Evolutionary conservation across 208 protist genomes (phyloP).

Genomic region (Crithidia expoeki): DNA sequence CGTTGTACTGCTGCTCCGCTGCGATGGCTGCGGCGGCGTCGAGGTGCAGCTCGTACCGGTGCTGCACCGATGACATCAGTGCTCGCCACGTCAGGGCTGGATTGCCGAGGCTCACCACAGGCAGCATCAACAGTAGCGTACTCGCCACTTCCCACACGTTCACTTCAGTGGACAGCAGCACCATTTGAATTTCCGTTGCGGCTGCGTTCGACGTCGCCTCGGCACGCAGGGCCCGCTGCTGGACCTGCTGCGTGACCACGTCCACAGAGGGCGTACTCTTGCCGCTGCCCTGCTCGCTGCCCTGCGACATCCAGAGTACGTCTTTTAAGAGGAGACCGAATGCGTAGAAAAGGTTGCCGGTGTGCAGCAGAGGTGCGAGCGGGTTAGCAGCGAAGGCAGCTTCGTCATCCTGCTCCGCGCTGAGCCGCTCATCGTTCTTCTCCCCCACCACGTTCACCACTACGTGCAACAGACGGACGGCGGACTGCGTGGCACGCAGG

Average conservation of each 20-base stretch:
- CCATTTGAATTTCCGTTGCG: constrained; percentile 63
- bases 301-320: constrained; percentile 52
- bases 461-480: constrained; percentile 58
- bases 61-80: constrained; percentile 43
- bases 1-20: not conserved
- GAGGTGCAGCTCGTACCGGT: constrained; percentile 45
- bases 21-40: constrained; percentile 25
- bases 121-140: constrained; percentile 76
- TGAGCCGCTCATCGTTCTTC: constrained; percentile 36
- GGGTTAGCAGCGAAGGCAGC: constrained; percentile 71
- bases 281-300: not conserved
- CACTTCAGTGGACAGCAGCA: constrained; percentile 70
- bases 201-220: constrained; percentile 42
- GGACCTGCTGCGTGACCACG: constrained; percentile 33
- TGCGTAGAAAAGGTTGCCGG: constrained; percentile 49
- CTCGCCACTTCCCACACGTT: constrained; percentile 70
- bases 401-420: constrained; percentile 59
- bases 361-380: constrained; percentile 43
- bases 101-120: constrained; percentile 53
- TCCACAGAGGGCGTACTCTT: constrained; percentile 4
- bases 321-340: constrained; percentile 71
- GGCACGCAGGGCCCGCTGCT: constrained; percentile 50
- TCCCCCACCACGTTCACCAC: constrained; percentile 56
- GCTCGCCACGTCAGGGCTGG: constrained; percentile 63
- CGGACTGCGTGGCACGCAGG: constrained; percentile 51